Percentiles rank a stretch among this genome's conserved stretches.
Evolutionary conservation across 345 rosid species (phyloP).

Genomic region (Lepidium sativum): DNA sequence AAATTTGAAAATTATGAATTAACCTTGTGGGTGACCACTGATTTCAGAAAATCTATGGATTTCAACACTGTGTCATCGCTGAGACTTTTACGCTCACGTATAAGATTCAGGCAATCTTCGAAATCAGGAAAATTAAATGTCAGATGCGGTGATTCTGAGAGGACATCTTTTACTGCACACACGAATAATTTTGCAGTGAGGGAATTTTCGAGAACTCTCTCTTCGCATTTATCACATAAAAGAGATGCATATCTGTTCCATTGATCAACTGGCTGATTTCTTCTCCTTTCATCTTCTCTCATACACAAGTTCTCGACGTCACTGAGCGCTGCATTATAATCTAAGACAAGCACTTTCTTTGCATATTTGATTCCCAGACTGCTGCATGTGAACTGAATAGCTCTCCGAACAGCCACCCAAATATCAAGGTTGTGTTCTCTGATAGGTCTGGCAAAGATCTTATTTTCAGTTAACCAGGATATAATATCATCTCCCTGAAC

Average conservation of each 20-base stretch:
- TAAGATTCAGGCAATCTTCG: not conserved
- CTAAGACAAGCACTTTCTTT: not conserved
- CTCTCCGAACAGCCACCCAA: conserved; percentile 12
- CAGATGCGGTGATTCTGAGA: not conserved
- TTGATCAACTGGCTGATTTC: not conserved
- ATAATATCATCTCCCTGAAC: conserved; percentile 15
- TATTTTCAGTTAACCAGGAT: conserved; percentile 5
- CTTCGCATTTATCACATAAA: not conserved
- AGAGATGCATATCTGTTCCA: conserved; percentile 6
- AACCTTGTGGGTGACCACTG: not conserved
- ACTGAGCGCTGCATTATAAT: not conserved
- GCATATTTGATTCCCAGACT: not conserved
- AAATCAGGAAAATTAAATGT: not conserved
- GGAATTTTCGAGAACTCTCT: not conserved
- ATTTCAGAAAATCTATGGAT: not conserved
- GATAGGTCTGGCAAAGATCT: not conserved
- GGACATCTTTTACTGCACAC: not conserved
- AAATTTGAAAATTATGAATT: not conserved
- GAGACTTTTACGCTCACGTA: not conserved
- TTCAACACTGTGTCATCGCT: not conserved
- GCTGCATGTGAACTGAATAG: not conserved
- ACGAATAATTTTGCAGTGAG: not conserved
- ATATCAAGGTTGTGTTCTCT: not conserved
- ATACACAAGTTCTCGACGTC: not conserved
- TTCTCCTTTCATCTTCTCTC: not conserved